Conservation (phyloP, 2,329 filamentous ascomycete species). For the Fusarium camptoceras region DNA sequence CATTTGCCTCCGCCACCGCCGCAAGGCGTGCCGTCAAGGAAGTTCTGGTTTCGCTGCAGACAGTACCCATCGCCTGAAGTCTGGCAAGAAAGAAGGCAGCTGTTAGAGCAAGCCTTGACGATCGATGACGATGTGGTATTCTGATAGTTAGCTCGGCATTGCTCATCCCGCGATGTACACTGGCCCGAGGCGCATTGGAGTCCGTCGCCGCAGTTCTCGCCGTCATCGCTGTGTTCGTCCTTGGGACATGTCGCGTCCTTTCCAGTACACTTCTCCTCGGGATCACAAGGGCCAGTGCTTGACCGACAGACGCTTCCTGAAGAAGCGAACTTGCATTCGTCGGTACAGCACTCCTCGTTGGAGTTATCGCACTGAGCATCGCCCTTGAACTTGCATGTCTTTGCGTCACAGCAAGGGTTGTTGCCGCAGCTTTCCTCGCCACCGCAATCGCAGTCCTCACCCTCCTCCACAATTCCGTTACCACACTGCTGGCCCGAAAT, state of each 20-base stretch:
- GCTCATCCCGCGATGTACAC: constrained; percentile 90
- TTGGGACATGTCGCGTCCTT: constrained; percentile 76
- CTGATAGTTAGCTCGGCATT: constrained; percentile 89
- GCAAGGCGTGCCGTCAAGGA: constrained; percentile 91
- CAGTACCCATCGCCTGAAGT: constrained; percentile 79
- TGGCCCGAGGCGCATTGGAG: constrained; percentile 90
- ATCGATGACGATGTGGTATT: constrained; percentile 78
- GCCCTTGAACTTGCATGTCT: constrained; percentile 84
- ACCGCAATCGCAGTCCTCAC: constrained; percentile 97
- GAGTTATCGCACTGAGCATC: constrained; percentile 81
- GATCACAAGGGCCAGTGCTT: constrained; percentile 85
- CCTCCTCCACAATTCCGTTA: constrained; percentile 94
- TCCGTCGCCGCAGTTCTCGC: constrained; percentile 74
- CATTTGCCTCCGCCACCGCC: constrained; percentile 84
- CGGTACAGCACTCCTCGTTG: constrained; percentile 85
- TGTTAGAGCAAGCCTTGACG: constrained; percentile 77
- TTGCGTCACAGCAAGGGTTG: constrained; percentile 86
- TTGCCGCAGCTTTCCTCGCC: constrained; percentile 75
- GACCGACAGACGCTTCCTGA: constrained; percentile 81
- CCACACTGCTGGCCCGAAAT: constrained; percentile 89
- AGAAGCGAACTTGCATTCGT: constrained; percentile 73
- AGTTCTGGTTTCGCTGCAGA: constrained; percentile 86
- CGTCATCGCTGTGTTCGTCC: constrained; percentile 78
- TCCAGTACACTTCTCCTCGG: constrained; percentile 84
- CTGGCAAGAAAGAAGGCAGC: constrained; percentile 81